phyloP scores from a whole-genome alignment of 352 stramenopile species.

The Globisporangium sylvaticum region DNA sequence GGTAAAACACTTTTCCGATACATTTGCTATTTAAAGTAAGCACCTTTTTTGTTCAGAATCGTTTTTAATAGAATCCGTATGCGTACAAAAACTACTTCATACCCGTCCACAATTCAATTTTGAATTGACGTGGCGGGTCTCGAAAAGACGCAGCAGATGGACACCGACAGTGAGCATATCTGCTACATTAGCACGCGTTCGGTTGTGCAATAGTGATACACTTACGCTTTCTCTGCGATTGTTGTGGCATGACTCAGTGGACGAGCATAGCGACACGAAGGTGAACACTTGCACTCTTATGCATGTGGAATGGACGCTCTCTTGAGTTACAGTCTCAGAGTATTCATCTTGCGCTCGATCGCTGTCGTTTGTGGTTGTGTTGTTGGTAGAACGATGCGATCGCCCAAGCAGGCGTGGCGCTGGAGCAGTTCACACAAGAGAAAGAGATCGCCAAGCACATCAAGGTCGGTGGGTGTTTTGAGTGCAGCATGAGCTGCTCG shows the following conservation, averaged over 20 bases:
- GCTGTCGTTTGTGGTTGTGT: not conserved
- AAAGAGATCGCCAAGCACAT: constrained; percentile 76
- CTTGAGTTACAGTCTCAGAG: not conserved
- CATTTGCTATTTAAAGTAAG: too few species aligned
- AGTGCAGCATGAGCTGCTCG: not conserved
- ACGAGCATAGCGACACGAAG: constrained; percentile 84
- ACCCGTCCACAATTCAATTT: constrained; percentile 1
- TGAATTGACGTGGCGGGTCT: not conserved
- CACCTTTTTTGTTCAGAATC: too few species aligned
- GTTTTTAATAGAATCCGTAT: too few species aligned
- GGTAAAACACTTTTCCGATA: too few species aligned
- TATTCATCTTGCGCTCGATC: not conserved
- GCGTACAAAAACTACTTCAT: too few species aligned
- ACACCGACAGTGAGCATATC: constrained; percentile 84
- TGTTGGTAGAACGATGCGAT: constrained; percentile 53
- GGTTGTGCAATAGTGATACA: not conserved
- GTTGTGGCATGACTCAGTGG: constrained; percentile 37
- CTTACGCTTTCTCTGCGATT: not conserved
- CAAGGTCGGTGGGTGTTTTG: constrained; percentile 16
- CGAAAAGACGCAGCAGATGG: constrained; percentile 50
- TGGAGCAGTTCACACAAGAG: constrained; percentile 76
- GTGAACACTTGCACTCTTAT: constrained; percentile 10
- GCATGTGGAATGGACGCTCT: not conserved
- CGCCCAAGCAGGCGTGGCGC: constrained; percentile 52
- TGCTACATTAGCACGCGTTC: too few species aligned